These are phyloP conservation scores for Xylaria cubensis DNA, from an alignment of 495 filamentous ascomycete species.

Conservation along the genomic window DNA sequence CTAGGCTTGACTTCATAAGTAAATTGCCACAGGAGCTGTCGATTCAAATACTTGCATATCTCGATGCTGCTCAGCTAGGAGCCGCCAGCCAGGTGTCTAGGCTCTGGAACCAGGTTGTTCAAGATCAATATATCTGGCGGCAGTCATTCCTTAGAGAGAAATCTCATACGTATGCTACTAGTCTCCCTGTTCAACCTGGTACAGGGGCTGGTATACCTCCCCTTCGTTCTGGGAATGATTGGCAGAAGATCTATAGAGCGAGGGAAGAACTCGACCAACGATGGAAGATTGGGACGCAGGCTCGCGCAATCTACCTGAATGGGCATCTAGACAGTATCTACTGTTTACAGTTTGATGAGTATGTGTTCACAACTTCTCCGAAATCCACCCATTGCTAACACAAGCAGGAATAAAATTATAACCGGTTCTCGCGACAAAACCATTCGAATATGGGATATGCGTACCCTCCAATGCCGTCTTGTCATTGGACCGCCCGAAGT, in stretches of 20 bases:
- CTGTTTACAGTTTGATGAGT: conserved; percentile 97
- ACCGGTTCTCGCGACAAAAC: conserved; percentile 95
- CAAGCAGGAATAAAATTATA: conserved; percentile 82
- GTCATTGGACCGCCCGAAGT: conserved; percentile 71
- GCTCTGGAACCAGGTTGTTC: conserved; percentile 66
- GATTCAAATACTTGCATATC: conserved; percentile 71
- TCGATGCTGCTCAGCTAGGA: conserved; percentile 72
- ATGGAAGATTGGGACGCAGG: conserved; percentile 75
- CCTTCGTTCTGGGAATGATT: conserved; percentile 65
- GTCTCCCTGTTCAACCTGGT: conserved; percentile 52
- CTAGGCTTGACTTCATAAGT: conserved; percentile 67
- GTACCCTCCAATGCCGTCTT: conserved; percentile 79
- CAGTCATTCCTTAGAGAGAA: conserved; percentile 76
- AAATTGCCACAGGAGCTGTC: conserved; percentile 74
- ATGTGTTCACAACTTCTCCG: conserved; percentile 42
- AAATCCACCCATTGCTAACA: conserved; percentile 33
- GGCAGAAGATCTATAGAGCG: conserved; percentile 84
- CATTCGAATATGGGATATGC: conserved; percentile 93
- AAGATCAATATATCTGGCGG: conserved; percentile 76
- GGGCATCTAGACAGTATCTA: conserved; percentile 96
- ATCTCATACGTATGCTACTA: conserved; percentile 59
- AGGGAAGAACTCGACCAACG: conserved; percentile 74
- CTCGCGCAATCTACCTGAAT: conserved; percentile 83
- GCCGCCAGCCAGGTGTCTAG: conserved; percentile 67
- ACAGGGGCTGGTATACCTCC: conserved; percentile 55